Evolutionary conservation across 1,139 yeast species (phyloP), one percentile per base, ranked within the genome.

Genomic region (Nematodospora anomalae): DNA sequence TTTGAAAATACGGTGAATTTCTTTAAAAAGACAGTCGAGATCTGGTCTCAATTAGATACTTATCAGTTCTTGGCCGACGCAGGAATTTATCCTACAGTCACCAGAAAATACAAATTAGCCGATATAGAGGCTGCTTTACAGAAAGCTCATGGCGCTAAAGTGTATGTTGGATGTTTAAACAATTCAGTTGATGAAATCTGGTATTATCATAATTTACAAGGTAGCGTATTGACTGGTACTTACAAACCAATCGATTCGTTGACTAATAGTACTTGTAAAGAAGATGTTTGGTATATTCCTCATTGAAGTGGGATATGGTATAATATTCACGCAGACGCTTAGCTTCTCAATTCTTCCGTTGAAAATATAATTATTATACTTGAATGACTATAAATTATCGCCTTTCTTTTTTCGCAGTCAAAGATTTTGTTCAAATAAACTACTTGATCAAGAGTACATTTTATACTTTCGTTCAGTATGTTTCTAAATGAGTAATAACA

Each of bases 191-290:
- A 60, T 39, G 68, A 67, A 47, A 53, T 67, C 37, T 67, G 68
- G 67, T 67, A 66, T 51, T 66, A 61, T 50, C 60, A 63, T 46
- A 51, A 58, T 42, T 55, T 67, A 33, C 59, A 53, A 39, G 73
- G 72, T 2, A 57, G 53, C 30, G 61, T 63, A 2, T 60, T 64
- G 48, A 60, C 64, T 18, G 71, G 71, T 21, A 58, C 56, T 32
- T 64, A 57, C 45, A 58, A 52, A 44, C 56, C 65, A 11, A 51
- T 55, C 32, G 66, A 61, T 42, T 36, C 57, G 8, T 40, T 57
- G 13, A 52, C 59, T 28, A 47, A 51, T 7, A 42, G 50, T 20
- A 50, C 50, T 7, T 63, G 69, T 50, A 58, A 58, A 10, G 53
- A 47, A n/a, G 38, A 53, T 16, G 62, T 63, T 8, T 60, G 64